Conservation (phyloP, 345 rosid genomes). For the Cardamine chenopodiifolia region DNA sequence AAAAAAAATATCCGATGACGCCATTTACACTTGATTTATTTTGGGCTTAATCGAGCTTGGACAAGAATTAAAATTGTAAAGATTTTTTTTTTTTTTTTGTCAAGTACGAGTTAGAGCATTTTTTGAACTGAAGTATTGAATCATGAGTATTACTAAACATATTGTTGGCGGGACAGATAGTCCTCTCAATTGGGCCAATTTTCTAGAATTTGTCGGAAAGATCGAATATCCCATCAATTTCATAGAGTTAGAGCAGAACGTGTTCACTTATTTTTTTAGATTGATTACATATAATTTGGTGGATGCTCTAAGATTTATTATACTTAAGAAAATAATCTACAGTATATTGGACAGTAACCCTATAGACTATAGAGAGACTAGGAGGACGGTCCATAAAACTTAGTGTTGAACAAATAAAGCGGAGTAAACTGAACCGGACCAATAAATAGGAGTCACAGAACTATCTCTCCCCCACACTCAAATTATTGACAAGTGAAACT, state of each 20-base stretch:
- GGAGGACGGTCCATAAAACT: conserved; percentile 28
- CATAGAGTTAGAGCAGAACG: too few species aligned
- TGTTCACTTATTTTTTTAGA: neutral
- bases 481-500: conserved; percentile 38
- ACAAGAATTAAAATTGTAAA: neutral
- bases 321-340: neutral
- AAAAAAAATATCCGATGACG: neutral
- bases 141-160: neutral
- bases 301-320: neutral
- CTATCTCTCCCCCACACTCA: conserved; percentile 23
- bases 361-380: conserved; percentile 22
- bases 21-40: neutral
- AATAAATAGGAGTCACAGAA: conserved; percentile 17
- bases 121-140: neutral
- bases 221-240: neutral
- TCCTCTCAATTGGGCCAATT: neutral
- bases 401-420: neutral
- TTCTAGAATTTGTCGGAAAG: neutral
- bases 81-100: neutral
- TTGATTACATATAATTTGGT: neutral
- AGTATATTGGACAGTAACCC: conserved; percentile 27
- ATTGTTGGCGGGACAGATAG: neutral
- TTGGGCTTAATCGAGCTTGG: neutral
- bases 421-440: conserved; percentile 12
- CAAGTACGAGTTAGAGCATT: neutral